Evolutionary conservation across 2,329 filamentous ascomycete species (phyloP).

Genomic region (Ophiostoma sp.): DNA sequence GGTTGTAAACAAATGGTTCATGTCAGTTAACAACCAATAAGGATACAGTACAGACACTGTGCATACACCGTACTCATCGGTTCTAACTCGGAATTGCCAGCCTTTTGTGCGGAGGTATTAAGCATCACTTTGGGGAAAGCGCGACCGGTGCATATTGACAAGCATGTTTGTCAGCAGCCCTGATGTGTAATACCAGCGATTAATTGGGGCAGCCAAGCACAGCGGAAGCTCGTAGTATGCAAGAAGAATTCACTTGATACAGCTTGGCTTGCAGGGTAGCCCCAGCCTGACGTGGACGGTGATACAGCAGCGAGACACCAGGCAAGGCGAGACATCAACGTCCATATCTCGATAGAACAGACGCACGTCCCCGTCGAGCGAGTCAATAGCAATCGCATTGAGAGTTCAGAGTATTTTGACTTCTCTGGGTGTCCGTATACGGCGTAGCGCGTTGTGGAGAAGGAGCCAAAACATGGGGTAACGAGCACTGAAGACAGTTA

Average conservation of each 20-base stretch:
- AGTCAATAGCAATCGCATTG: too few species aligned
- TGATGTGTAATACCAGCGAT: background rate
- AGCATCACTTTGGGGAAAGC: background rate
- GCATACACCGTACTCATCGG: background rate
- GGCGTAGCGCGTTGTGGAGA: conserved; percentile 24
- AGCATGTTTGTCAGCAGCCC: background rate
- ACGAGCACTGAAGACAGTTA: background rate
- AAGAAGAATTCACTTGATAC: too few species aligned
- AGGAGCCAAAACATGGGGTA: conserved; percentile 21
- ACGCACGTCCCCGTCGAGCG: too few species aligned
- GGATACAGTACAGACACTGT: background rate
- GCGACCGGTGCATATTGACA: background rate
- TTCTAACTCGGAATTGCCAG: background rate
- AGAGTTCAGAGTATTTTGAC: too few species aligned
- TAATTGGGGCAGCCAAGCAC: background rate
- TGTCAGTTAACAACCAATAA: background rate
- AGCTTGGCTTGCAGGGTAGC: background rate
- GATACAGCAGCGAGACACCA: background rate
- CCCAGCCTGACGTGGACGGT: background rate
- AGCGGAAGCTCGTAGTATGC: too few species aligned
- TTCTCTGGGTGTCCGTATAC: background rate
- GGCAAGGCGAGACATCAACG: background rate
- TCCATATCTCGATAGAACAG: background rate
- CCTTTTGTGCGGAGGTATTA: background rate
- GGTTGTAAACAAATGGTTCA: too few species aligned